Base-by-base conservation (phyloP, 2,329 filamentous ascomycete genomes). In the Penicillium sp. region DNA sequence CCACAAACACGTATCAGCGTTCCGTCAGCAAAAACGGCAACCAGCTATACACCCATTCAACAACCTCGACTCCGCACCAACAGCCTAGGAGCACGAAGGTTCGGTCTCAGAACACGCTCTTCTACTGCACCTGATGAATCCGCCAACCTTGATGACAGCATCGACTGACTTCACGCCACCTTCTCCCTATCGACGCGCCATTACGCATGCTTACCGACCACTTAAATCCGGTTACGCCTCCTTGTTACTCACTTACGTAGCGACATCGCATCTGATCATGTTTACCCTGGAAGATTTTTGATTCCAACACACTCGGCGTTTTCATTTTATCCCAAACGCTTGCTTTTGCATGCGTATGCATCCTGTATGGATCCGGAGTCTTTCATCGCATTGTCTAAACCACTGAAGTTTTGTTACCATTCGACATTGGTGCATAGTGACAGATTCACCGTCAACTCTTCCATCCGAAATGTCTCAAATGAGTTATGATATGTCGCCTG, bases 21-120 rank as follows among this genome's bases (percentile, higher is more conserved):
- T 4, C 66, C 71, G n/a, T 73, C 71, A 10, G 65, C 56, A 51
- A 74, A 73, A 54, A 56, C 67, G 16, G 72, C 71, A 39, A 59
- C 68, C 13, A 74, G 71, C 58, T 74, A 71, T 53, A 76, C 73
- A 2, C 67, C 71, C 26, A 72, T 76, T 42, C 66, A 73, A 51
- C 71, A 72, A 44, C 63, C 67, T 23, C 70, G 72, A 23, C 53
- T 71, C 28, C 65, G 73, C 52, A 70, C 71, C 24, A 74, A 75
- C 42, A 75, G 72, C 48, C 52, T 74, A 14, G 70, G 72, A 2
- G 63, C 69, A 16, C 69, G 72, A 29, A 63, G 67, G 54, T 66
- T 75, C 33, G 70, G 69, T 21, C 61, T 74, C 19, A 62, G 72
- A 54, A 65, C 61, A 48, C 70, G 69, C 24, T 63, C 65, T 18